These are phyloP conservation scores for Penicillium waksmanii DNA, from an alignment of 495 filamentous ascomycete species.

Conservation along the genomic window DNA sequence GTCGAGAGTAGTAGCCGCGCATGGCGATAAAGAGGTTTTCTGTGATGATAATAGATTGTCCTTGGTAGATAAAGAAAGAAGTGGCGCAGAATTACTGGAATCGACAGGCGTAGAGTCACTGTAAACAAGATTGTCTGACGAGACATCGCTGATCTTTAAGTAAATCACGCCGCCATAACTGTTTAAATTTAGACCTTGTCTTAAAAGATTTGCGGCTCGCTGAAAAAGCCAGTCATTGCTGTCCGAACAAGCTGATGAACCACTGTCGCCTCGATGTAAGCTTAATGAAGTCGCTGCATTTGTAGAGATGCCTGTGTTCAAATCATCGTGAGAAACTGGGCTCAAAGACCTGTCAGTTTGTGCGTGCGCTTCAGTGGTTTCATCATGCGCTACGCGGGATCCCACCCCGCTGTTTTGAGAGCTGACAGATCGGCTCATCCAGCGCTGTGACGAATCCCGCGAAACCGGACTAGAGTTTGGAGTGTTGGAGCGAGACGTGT, in stretches of 20 bases:
- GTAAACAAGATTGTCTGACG: background rate
- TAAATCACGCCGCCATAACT: constrained; percentile 46
- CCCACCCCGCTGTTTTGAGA: too few relatives aligned
- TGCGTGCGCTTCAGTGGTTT: too few relatives aligned
- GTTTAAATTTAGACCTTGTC: constrained; percentile 46
- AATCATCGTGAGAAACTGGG: too few relatives aligned
- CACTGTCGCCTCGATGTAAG: too few relatives aligned
- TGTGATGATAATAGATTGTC: background rate
- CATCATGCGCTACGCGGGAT: too few relatives aligned
- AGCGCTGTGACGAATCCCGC: background rate
- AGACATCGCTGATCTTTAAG: constrained; percentile 14
- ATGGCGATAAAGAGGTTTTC: background rate
- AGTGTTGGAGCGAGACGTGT: too few relatives aligned
- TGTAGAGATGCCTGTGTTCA: too few relatives aligned
- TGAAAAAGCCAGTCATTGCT: constrained; percentile 31
- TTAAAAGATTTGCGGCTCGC: constrained; percentile 48
- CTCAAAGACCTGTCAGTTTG: too few relatives aligned
- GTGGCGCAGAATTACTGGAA: background rate
- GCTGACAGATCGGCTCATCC: too few relatives aligned
- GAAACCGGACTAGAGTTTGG: too few relatives aligned
- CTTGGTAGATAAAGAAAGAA: background rate
- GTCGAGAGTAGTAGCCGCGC: constrained; percentile 23
- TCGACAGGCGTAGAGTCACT: background rate
- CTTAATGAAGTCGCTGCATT: constrained; percentile 3
- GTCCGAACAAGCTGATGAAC: too few relatives aligned